phyloP scores from a whole-genome alignment of 140 eudicot genomes.

The Senecio squalidus region DNA sequence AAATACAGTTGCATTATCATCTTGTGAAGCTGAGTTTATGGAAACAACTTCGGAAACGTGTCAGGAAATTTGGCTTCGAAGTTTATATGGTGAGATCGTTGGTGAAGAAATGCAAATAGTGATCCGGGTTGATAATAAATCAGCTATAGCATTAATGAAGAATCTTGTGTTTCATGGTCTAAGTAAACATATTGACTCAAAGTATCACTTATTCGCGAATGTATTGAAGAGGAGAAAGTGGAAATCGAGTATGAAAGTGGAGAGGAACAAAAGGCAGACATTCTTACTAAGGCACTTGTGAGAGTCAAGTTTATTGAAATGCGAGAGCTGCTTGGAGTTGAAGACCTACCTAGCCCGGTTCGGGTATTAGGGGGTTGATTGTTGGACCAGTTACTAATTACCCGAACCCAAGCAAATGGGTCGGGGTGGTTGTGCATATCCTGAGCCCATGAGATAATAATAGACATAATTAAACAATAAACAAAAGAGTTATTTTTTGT shows the following conservation, averaged over 20 bases:
- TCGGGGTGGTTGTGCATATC: too few species aligned
- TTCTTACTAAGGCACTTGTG: neutral
- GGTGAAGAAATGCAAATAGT: neutral
- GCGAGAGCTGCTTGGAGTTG: neutral
- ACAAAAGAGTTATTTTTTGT: too few species aligned
- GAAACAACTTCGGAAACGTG: neutral
- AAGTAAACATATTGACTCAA: neutral
- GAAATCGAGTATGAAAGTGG: neutral
- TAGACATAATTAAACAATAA: too few species aligned
- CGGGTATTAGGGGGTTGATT: neutral
- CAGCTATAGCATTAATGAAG: conserved; percentile 1
- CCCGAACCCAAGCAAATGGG: neutral
- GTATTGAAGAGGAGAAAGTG: neutral
- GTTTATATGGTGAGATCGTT: neutral
- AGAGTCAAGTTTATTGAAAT: neutral
- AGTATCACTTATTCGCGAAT: conserved; percentile 3
- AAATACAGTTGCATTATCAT: neutral
- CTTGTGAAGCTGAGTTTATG: too few species aligned
- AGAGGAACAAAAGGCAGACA: neutral
- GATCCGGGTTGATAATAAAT: neutral
- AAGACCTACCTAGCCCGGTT: neutral
- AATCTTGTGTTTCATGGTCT: conserved; percentile 1
- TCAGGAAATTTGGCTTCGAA: neutral
- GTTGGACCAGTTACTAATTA: neutral
- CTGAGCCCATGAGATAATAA: too few species aligned